Percentiles rank a stretch among this genome's conserved stretches.
Evolutionary conservation across 148 eudicot species (phyloP).

Genomic region (Dysphania ambrosioides): DNA sequence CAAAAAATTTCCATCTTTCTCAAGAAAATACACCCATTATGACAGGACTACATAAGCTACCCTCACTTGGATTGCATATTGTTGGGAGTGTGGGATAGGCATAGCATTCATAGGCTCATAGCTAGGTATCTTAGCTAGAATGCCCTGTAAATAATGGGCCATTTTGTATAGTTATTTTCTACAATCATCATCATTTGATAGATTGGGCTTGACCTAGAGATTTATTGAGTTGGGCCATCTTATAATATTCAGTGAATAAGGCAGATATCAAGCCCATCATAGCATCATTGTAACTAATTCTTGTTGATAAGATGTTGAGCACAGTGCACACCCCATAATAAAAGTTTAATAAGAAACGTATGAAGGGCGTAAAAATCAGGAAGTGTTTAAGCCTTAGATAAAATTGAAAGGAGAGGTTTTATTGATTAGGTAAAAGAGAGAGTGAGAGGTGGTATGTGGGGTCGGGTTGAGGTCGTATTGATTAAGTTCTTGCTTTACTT

Average conservation of each 20-base stretch:
- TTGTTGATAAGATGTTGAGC: background rate
- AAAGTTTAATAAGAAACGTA: background rate
- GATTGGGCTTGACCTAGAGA: background rate
- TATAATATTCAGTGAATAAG: background rate
- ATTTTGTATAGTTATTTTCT: background rate
- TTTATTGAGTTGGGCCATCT: constrained; percentile 7
- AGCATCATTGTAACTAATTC: constrained; percentile 4
- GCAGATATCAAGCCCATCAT: constrained; percentile 14
- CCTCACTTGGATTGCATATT: no score
- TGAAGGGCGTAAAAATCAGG: background rate
- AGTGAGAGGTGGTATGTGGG: background rate
- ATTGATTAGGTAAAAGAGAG: constrained; percentile 23
- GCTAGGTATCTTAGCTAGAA: no score
- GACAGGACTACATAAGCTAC: no score
- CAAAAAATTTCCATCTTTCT: no score
- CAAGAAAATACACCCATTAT: no score
- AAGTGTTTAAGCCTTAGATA: constrained; percentile 4
- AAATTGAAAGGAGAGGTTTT: constrained; percentile 15
- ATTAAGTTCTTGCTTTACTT: constrained; percentile 10
- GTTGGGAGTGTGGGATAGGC: no score
- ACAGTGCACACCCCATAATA: background rate
- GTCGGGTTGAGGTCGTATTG: background rate
- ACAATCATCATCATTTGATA: constrained; percentile 2
- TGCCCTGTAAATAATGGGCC: background rate
- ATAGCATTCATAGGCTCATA: no score